These are phyloP conservation scores for Dryas integrifolia DNA, from an alignment of 331 rosid species.

Conservation along the genomic window DNA sequence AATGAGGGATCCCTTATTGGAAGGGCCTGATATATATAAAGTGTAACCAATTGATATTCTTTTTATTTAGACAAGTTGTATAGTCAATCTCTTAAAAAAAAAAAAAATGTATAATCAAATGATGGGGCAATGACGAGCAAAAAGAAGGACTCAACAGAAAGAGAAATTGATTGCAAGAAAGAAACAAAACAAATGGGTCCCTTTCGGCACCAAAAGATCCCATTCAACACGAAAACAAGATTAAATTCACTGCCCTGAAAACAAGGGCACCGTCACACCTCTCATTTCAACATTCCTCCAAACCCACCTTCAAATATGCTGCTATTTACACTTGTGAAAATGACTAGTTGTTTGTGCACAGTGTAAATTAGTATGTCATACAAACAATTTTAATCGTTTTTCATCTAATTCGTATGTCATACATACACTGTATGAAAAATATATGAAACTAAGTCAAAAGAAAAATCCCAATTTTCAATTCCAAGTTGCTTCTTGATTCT, in stretches of 20 bases:
- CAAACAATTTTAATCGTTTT: too few relatives aligned
- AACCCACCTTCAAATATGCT: neutral
- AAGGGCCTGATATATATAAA: too few relatives aligned
- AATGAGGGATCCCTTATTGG: too few relatives aligned
- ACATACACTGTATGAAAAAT: neutral
- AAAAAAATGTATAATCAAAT: neutral
- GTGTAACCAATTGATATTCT: neutral
- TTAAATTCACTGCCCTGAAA: conserved; percentile 23
- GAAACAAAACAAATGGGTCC: neutral
- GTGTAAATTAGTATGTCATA: too few relatives aligned
- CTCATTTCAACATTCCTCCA: conserved; percentile 24
- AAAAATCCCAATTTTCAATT: neutral
- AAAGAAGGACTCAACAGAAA: neutral
- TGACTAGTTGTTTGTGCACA: neutral
- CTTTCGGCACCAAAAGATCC: conserved; percentile 25
- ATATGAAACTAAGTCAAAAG: neutral
- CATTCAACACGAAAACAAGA: conserved; percentile 28
- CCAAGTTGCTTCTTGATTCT: neutral
- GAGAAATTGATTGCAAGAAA: conserved; percentile 15
- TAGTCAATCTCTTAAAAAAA: neutral
- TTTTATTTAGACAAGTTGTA: neutral
- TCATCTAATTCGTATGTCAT: too few relatives aligned
- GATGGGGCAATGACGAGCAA: conserved; percentile 6
- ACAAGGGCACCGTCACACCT: conserved; percentile 32
- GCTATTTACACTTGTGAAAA: neutral